phyloP scores from a whole-genome alignment of 768 basidiomycete genomes.

The Tricholoma sp. region DNA sequence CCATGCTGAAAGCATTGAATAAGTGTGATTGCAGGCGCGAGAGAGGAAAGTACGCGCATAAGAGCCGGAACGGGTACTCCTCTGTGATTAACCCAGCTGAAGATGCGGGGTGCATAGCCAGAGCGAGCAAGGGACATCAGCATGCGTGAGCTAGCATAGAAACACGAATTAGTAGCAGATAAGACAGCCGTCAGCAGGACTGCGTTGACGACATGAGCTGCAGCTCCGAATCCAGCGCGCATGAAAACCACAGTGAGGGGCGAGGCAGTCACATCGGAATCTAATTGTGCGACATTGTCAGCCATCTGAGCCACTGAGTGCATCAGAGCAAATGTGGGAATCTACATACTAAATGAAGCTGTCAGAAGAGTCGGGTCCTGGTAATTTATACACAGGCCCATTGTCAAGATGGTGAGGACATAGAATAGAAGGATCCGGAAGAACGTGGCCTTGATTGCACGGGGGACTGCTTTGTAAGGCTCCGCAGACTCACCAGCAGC shows the following conservation, averaged over 20 bases:
- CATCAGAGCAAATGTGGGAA: background rate
- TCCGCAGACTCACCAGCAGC: slow-evolving; percentile 68
- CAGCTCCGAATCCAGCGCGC: slow-evolving; percentile 58
- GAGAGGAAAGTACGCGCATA: slow-evolving; percentile 33
- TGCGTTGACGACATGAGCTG: slow-evolving; percentile 60
- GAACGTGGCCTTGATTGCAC: slow-evolving; percentile 65
- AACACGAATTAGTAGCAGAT: slow-evolving; percentile 61
- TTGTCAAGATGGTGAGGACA: slow-evolving; percentile 57
- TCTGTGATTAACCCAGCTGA: slow-evolving; percentile 58
- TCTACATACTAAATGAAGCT: slow-evolving; percentile 35
- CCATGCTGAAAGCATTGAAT: slow-evolving; percentile 29
- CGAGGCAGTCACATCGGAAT: slow-evolving; percentile 48
- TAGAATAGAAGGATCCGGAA: slow-evolving; percentile 64
- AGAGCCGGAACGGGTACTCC: slow-evolving; percentile 60
- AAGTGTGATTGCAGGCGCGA: slow-evolving; percentile 8
- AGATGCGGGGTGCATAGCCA: slow-evolving; percentile 61
- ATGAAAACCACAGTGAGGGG: slow-evolving; percentile 62
- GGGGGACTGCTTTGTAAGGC: slow-evolving; percentile 59
- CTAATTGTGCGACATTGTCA: slow-evolving; percentile 17
- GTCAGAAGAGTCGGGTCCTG: slow-evolving; percentile 47
- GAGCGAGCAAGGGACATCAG: slow-evolving; percentile 54
- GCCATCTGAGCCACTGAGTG: background rate
- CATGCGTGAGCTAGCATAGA: slow-evolving; percentile 63
- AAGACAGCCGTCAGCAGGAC: slow-evolving; percentile 63
- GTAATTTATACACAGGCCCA: slow-evolving; percentile 62